A percentile compares a stretch with the other conserved stretches of the same genome.
Evolutionary conservation across 2,329 filamentous ascomycete species (phyloP).

Genomic region (Ophiostoma perfectum): DNA sequence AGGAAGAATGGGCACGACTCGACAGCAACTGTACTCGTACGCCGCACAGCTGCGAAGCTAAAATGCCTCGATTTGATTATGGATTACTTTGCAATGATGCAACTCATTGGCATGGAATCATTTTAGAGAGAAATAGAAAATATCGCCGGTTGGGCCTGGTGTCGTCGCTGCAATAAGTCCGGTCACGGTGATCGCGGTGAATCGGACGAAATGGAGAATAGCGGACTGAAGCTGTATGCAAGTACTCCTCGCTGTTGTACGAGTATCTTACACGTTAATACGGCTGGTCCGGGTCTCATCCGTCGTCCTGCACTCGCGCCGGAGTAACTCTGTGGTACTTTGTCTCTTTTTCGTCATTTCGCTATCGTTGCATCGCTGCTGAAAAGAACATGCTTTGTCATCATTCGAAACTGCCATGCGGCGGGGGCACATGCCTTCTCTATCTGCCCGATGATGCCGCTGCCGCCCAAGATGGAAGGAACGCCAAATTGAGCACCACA

Average conservation of each 20-base stretch:
- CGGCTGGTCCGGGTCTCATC: constrained; percentile 1
- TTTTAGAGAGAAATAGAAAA: not conserved
- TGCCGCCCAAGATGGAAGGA: constrained; percentile 1
- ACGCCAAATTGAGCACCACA: not conserved
- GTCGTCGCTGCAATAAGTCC: constrained; percentile 1
- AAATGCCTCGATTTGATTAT: not conserved
- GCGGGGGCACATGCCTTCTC: not conserved
- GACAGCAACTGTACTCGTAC: not conserved
- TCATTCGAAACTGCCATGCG: not conserved
- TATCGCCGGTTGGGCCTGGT: not conserved
- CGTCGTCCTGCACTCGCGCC: not conserved
- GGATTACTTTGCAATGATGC: not conserved
- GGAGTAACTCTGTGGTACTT: not conserved
- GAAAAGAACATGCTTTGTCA: not conserved
- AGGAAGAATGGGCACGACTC: not conserved
- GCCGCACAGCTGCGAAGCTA: not conserved
- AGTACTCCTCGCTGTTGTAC: not conserved
- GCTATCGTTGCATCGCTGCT: not conserved
- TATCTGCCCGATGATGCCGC: constrained; percentile 6
- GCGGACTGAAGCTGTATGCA: not conserved
- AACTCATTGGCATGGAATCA: too few relatives aligned
- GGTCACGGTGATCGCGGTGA: not conserved
- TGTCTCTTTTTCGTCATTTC: not conserved
- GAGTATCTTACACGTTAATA: not conserved
- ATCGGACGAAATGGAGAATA: constrained; percentile 2